These are phyloP conservation scores for Salvia sclarea DNA, from an alignment of 305 asterid species.

Conservation along the genomic window DNA sequence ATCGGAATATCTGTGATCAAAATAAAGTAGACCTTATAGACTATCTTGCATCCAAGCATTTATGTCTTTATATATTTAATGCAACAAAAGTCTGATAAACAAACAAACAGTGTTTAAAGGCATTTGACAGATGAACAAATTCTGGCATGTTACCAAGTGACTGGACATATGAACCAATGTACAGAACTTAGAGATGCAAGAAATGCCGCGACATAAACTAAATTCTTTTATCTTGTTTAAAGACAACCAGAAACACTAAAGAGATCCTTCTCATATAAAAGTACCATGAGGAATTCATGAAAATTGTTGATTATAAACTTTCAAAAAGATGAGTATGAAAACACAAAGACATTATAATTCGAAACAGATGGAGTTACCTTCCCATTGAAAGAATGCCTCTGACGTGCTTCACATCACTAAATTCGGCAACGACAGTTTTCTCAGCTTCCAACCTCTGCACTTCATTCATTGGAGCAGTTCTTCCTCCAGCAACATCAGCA, in stretches of 20 bases:
- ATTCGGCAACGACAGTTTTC: conserved; percentile 84
- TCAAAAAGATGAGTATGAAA: conserved; percentile 12
- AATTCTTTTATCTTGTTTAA: neutral
- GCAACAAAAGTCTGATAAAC: conserved; percentile 4
- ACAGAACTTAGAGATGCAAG: neutral
- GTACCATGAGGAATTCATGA: neutral
- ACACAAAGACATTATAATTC: conserved; percentile 4
- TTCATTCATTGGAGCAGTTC: conserved; percentile 95
- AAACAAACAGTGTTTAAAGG: neutral
- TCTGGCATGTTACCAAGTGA: conserved; percentile 10
- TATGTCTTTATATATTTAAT: neutral
- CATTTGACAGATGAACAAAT: neutral
- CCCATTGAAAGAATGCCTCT: conserved; percentile 99
- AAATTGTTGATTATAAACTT: neutral
- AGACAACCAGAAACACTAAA: neutral
- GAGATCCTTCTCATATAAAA: neutral
- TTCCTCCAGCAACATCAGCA: conserved; percentile 89
- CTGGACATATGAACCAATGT: neutral
- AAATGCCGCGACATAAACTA: neutral
- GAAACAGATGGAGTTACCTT: conserved; percentile 55
- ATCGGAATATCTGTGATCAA: conserved; percentile 51
- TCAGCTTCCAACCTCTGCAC: conserved; percentile 67
- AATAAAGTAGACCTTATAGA: conserved; percentile 15
- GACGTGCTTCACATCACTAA: conserved; percentile 89
- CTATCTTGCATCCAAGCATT: conserved; percentile 16